These are phyloP conservation scores for Coniochaeta ligniaria DNA, from an alignment of 2,329 filamentous ascomycete genomes.

Conservation along the genomic window DNA sequence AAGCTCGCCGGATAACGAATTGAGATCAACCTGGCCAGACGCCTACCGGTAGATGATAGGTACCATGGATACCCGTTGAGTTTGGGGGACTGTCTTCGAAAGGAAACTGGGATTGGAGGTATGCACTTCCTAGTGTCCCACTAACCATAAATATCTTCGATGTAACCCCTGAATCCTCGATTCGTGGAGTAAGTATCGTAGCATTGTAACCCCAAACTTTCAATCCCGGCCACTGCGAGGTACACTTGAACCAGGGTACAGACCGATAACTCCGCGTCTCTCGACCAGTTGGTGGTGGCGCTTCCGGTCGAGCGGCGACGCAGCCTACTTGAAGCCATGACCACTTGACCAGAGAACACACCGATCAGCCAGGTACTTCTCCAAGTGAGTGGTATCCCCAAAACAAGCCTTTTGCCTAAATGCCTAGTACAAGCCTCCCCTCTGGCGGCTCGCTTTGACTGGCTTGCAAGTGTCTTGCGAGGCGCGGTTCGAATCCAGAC, in stretches of 20 bases:
- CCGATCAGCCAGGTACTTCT: background rate
- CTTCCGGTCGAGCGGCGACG: background rate
- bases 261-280: background rate
- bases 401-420: conserved; percentile 11
- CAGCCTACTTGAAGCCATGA: background rate
- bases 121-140: background rate
- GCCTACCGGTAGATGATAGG: background rate
- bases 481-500: too few species aligned
- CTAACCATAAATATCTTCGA: background rate
- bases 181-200: background rate
- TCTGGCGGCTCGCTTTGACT: background rate
- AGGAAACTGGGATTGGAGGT: background rate
- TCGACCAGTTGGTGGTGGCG: background rate
- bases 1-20: background rate
- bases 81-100: background rate
- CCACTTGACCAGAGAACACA: background rate
- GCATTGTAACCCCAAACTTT: background rate
- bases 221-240: background rate
- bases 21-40: background rate
- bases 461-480: too few species aligned
- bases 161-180: background rate
- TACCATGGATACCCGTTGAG: background rate
- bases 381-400: conserved; percentile 6
- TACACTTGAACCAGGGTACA: background rate
- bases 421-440: conserved; percentile 4